A percentile compares a stretch with the other conserved stretches of the same genome.
Conservation (phyloP, 495 filamentous ascomycete species). For the Sporormia fimetaria region DNA sequence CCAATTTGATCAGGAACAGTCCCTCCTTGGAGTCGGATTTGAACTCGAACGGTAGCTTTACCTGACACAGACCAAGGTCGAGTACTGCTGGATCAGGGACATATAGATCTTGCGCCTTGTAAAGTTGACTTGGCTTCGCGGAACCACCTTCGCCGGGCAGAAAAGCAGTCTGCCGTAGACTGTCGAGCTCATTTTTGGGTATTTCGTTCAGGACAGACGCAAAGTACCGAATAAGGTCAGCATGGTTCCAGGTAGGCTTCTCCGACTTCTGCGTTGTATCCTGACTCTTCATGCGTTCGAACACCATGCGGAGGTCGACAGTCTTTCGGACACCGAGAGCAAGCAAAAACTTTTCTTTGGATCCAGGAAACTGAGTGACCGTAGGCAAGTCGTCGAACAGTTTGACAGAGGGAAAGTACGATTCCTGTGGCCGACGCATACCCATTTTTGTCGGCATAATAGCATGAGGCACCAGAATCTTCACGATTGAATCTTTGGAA, state of each 20-base stretch:
- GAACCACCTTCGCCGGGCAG: slow-evolving; percentile 56
- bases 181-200: slow-evolving; percentile 67
- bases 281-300: slow-evolving; percentile 62
- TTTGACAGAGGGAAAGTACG: slow-evolving; percentile 87
- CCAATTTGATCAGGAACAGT: slow-evolving; percentile 15
- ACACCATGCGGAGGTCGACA: slow-evolving; percentile 85
- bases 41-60: slow-evolving; percentile 53
- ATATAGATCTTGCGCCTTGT: slow-evolving; percentile 73
- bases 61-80: slow-evolving; percentile 57
- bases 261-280: slow-evolving; percentile 34
- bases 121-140: slow-evolving; percentile 41
- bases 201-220: slow-evolving; percentile 85
- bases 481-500: slow-evolving; percentile 53
- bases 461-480: slow-evolving; percentile 51
- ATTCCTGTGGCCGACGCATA: slow-evolving; percentile 74
- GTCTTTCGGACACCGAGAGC: slow-evolving; percentile 79
- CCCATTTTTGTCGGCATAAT: slow-evolving; percentile 86
- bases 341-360: slow-evolving; percentile 81
- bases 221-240: slow-evolving; percentile 89
- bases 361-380: slow-evolving; percentile 51
- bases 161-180: slow-evolving; percentile 62
- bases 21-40: slow-evolving; percentile 8
- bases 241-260: slow-evolving; percentile 62
- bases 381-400: slow-evolving; percentile 88
- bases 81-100: slow-evolving; percentile 66